Conservation (phyloP, 805 yeast species). For the Yarrowia hollandica region DNA sequence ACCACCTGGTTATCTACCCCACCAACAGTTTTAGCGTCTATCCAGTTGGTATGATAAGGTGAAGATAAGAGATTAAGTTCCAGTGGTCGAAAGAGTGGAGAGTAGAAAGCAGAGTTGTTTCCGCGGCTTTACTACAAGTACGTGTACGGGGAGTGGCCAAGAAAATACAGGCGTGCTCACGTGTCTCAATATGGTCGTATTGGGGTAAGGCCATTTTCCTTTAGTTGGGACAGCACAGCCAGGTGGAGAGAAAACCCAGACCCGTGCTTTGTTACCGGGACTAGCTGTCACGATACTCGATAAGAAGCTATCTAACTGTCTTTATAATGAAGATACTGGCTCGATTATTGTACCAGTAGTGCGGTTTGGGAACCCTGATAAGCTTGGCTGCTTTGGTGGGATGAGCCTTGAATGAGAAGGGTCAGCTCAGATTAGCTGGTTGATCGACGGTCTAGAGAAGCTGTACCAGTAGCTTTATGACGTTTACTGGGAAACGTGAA, state of each 20-base stretch:
- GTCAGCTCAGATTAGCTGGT: background rate
- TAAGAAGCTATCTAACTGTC: background rate
- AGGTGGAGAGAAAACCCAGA: no score
- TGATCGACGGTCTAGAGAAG: background rate
- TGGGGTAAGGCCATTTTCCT: no score
- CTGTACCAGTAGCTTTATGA: no score
- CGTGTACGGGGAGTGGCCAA: no score
- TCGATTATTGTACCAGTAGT: background rate
- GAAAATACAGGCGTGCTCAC: no score
- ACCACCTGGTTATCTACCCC: slow-evolving; percentile 2
- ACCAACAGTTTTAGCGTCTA: background rate
- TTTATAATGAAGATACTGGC: background rate
- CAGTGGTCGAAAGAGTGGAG: background rate
- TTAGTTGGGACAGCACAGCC: no score
- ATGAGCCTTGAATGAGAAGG: background rate
- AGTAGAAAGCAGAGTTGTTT: no score
- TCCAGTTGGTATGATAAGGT: background rate
- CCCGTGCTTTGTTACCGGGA: no score
- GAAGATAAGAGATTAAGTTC: slow-evolving; percentile 1
- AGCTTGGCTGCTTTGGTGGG: slow-evolving; percentile 12
- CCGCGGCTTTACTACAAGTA: no score
- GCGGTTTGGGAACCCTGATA: background rate
- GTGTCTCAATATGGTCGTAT: no score
- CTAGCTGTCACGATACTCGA: no score
- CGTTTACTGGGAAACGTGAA: no score